Evolutionary conservation across 768 basidiomycete species (phyloP), one percentile per base, ranked within the genome.

Genomic region (Royoungia palumana): DNA sequence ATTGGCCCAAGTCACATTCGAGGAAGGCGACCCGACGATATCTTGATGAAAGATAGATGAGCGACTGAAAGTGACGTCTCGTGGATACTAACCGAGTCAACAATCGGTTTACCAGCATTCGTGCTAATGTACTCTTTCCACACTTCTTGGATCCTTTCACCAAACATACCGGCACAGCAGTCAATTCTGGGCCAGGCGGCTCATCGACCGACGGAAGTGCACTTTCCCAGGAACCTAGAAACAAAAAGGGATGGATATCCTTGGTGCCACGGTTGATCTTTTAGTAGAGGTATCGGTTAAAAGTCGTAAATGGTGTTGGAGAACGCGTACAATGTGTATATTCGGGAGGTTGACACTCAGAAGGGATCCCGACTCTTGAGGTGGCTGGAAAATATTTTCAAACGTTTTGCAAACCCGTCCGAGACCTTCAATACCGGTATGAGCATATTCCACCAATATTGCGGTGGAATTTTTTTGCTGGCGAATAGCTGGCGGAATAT

Each of bases 1-100:
- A 87, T 68, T 99, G 95, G 16, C 95, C 95, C 4, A 90, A 58
- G 68, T 99, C 95, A 50, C 89, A 90, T 63, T 98, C 95, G 8
- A 99, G 76, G 64, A 81, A 96, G 0, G 93, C 94, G 3, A 97
- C 91, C n/a, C 75, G 76, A 20, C 75, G 73, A 69, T 89, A 90
- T 24, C 87, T 91, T 27, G 30, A 44, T 12, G 20, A 35, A 36
- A 28, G 30, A 32, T 22, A 14, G 12, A 20, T 41, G 42, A 50
- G 46, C 19, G 16, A 30, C 20, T 13, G 24, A 3, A 41, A 8
- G 13, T 16, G 16, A 16, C 9, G 19, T 28, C 34, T 22, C 19
- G n/a, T 16, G 16, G 41, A 30, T 20, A 51, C 64, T 49, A 49
- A 89, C 85, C 73, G 71, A 27, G 63, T 67, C 22, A 88, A 63